Conservation (phyloP, 2,329 filamentous ascomycete genomes). For the Colletotrichum zoysiae region DNA sequence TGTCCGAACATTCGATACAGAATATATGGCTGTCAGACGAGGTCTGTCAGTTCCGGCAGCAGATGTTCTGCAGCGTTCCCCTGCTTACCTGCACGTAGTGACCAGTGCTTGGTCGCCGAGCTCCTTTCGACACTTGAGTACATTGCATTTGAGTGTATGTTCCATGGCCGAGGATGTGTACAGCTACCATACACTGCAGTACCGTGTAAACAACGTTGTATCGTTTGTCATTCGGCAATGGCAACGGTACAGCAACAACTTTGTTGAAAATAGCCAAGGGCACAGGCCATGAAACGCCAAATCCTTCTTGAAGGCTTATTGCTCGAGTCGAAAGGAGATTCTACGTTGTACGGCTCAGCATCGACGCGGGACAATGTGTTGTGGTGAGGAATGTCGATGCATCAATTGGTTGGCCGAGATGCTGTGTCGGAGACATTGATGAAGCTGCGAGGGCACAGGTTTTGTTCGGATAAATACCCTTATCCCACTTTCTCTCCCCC, state of each 20-base stretch:
- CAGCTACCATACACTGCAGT: background rate
- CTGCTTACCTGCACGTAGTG: slow-evolving; percentile 83
- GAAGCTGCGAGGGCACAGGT: background rate
- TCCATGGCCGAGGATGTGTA: slow-evolving; percentile 69
- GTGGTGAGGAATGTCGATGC: background rate
- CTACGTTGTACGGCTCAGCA: too few species aligned
- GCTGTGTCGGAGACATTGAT: too few species aligned
- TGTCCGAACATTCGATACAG: slow-evolving; percentile 79
- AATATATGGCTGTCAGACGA: slow-evolving; percentile 74
- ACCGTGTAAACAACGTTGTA: too few species aligned
- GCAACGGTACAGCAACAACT: too few species aligned
- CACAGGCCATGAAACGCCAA: too few species aligned
- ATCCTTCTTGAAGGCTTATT: too few species aligned
- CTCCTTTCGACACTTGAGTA: slow-evolving; percentile 78
- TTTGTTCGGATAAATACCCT: background rate
- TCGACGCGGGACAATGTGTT: background rate
- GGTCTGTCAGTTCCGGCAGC: slow-evolving; percentile 1
- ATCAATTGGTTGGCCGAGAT: background rate
- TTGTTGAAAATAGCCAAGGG: background rate
- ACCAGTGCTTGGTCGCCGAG: slow-evolving; percentile 81
- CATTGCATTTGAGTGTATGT: slow-evolving; percentile 81
- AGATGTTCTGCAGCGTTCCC: background rate
- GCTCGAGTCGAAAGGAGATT: background rate
- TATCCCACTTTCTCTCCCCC: too few species aligned
- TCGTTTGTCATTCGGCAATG: background rate